phyloP scores from a whole-genome alignment of 139 green algal genomes.

The Chlamydomonas sphaeroides region DNA sequence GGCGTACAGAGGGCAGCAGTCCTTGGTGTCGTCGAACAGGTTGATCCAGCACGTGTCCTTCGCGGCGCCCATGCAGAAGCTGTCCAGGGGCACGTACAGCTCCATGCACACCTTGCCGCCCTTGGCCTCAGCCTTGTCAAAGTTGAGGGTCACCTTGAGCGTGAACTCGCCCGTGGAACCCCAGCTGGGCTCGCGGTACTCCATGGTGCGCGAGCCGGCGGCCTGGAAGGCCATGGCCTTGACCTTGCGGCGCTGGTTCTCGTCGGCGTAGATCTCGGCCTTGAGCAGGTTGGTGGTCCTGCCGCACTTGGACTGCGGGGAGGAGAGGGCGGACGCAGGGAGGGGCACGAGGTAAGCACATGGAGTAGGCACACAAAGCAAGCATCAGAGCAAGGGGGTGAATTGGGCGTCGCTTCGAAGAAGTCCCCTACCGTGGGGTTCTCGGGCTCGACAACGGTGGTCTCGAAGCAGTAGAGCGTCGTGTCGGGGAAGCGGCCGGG shows the following conservation, averaged over 20 bases:
- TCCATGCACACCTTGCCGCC: background rate
- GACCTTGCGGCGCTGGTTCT: no score
- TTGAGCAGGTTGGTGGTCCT: no score
- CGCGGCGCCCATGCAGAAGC: no score
- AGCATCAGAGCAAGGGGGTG: no score
- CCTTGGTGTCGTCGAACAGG: slow-evolving; percentile 1
- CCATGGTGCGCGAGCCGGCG: background rate
- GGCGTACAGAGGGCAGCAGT: slow-evolving; percentile 3
- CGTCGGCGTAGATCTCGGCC: slow-evolving; percentile 15
- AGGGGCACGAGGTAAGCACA: no score
- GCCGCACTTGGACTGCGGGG: no score
- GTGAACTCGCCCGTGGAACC: background rate
- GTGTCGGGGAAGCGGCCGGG: background rate
- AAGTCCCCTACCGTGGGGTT: background rate
- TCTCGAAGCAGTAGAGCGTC: slow-evolving; percentile 5
- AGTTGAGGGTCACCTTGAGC: background rate
- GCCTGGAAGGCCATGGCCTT: no score
- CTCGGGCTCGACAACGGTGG: background rate
- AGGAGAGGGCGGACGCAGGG: no score
- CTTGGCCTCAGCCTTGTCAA: background rate
- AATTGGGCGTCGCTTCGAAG: no score
- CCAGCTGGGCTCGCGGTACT: background rate
- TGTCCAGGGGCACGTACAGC: no score
- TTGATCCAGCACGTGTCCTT: background rate
- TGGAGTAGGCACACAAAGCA: no score